These are phyloP conservation scores for Circinella umbellata DNA, from an alignment of 371 early-diverging fungal species.

Conservation along the genomic window DNA sequence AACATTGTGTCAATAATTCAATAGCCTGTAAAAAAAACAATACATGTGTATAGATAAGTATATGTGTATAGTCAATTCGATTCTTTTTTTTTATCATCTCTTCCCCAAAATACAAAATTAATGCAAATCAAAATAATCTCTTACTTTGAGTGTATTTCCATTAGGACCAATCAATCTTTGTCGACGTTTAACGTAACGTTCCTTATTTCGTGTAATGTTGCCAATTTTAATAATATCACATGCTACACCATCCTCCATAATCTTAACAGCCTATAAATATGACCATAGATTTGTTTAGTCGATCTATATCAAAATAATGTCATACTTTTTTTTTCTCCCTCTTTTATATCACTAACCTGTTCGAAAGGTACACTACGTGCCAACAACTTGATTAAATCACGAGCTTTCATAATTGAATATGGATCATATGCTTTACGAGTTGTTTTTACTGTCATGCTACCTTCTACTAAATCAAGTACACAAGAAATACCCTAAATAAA, in stretches of 20 bases:
- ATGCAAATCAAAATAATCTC: background rate
- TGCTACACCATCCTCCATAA: slow-evolving; percentile 94
- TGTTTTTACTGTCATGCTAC: slow-evolving; percentile 98
- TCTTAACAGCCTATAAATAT: slow-evolving; percentile 70
- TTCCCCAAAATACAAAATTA: too few relatives aligned
- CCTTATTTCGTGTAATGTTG: slow-evolving; percentile 93
- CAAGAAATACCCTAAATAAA: slow-evolving; percentile 83
- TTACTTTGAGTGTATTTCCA: slow-evolving; percentile 93
- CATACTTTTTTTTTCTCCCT: too few relatives aligned
- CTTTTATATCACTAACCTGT: slow-evolving; percentile 62
- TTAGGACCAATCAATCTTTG: slow-evolving; percentile 98
- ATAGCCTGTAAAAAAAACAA: slow-evolving; percentile 67
- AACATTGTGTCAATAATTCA: slow-evolving; percentile 96
- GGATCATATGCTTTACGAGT: slow-evolving; percentile 98
- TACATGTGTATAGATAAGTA: background rate
- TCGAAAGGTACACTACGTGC: slow-evolving; percentile 95
- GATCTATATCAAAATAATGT: too few relatives aligned
- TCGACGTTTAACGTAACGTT: slow-evolving; percentile 97
- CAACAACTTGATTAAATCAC: slow-evolving; percentile 96
- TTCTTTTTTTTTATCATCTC: background rate
- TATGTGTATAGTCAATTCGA: background rate
- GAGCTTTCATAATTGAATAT: slow-evolving; percentile 94
- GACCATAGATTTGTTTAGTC: too few relatives aligned
- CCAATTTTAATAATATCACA: slow-evolving; percentile 99
- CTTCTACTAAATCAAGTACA: slow-evolving; percentile 95